Evolutionary conservation across 352 stramenopile genomes (phyloP).

Genomic region (Phytophthora sp.): DNA sequence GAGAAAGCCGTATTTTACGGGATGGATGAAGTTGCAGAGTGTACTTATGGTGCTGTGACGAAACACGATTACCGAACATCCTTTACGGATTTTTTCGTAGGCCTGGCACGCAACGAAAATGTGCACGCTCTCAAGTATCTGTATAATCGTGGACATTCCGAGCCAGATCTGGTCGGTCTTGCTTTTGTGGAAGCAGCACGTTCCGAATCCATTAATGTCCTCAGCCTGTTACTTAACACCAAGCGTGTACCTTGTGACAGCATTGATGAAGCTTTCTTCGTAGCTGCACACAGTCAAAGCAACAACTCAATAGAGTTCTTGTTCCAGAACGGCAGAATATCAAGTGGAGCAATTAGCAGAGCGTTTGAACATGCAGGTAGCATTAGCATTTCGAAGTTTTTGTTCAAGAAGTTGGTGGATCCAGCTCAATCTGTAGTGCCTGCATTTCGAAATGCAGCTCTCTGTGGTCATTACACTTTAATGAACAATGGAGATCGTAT

Average conservation of each 20-base stretch:
- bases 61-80: neutral
- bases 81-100: neutral
- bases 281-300: too few relatives aligned
- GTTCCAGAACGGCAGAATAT: too few relatives aligned
- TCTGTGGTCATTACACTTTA: neutral
- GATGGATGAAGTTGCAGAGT: neutral
- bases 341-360: too few relatives aligned
- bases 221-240: too few relatives aligned
- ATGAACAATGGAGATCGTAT: neutral
- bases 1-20: neutral
- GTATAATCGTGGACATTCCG: neutral
- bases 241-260: too few relatives aligned
- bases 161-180: neutral
- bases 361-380: too few relatives aligned
- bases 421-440: neutral
- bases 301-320: too few relatives aligned
- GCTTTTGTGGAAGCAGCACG: neutral
- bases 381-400: neutral
- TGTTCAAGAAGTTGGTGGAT: conserved; percentile 3
- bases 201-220: neutral
- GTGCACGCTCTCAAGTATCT: neutral
- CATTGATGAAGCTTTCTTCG: too few relatives aligned
- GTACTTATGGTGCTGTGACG: neutral
- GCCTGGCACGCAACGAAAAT: neutral
- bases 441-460: conserved; percentile 4